A percentile compares a stretch with the other conserved stretches of the same genome.
These are phyloP conservation scores for Aleurites moluccanus DNA, from an alignment of 441 rosid species.

Conservation along the genomic window DNA sequence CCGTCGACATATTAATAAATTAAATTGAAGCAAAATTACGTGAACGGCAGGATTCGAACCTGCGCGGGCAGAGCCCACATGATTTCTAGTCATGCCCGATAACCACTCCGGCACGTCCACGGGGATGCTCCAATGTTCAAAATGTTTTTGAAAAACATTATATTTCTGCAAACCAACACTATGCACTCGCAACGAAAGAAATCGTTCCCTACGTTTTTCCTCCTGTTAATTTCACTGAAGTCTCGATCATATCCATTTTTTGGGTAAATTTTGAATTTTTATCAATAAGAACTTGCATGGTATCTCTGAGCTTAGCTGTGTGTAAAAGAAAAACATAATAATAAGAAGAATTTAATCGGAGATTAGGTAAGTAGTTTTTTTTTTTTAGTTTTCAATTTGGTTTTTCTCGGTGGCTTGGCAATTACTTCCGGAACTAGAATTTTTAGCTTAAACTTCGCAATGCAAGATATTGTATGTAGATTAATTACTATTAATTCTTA, in stretches of 20 bases:
- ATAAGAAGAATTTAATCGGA: neutral
- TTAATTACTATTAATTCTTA: neutral
- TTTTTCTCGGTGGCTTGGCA: neutral
- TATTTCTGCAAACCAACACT: too few species aligned
- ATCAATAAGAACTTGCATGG: neutral
- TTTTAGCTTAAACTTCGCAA: neutral
- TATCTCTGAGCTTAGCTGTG: neutral
- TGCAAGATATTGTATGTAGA: neutral
- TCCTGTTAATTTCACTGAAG: too few species aligned
- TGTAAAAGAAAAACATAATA: neutral
- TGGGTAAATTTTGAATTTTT: too few species aligned
- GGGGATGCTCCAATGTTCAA: too few species aligned
- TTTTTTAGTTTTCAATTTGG: constrained; percentile 2
- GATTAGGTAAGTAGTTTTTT: neutral
- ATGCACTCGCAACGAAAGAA: too few species aligned
- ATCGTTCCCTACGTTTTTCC: too few species aligned
- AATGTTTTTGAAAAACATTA: too few species aligned
- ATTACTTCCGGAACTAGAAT: neutral
- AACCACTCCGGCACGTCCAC: constrained; percentile 79
- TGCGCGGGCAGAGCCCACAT: constrained; percentile 98
- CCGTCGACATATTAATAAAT: too few species aligned
- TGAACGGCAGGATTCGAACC: constrained; percentile 97
- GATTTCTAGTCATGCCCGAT: constrained; percentile 95
- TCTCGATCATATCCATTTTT: too few species aligned
- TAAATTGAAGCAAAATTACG: constrained; percentile 26